Percentiles rank a stretch among this genome's conserved stretches.
phyloP scores from a whole-genome alignment of 2,329 filamentous ascomycete species.

The Daldinia sp. region DNA sequence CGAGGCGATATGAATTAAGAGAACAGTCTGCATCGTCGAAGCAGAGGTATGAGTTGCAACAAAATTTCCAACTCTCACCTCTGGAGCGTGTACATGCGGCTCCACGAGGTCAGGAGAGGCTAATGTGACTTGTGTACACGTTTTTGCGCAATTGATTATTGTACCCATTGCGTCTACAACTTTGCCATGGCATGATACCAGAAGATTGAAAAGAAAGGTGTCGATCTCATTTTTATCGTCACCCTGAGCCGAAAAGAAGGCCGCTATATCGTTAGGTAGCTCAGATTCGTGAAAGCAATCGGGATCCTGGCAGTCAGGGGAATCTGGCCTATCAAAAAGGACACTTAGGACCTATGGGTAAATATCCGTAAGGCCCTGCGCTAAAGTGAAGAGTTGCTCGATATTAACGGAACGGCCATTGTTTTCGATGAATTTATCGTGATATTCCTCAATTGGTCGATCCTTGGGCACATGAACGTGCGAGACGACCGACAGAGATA shows the following conservation, averaged over 20 bases:
- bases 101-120: conserved; percentile 42
- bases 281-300: conserved; percentile 48
- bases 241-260: conserved; percentile 23
- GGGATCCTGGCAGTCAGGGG: conserved; percentile 42
- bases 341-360: conserved; percentile 47
- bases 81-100: conserved; percentile 50
- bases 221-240: conserved; percentile 42
- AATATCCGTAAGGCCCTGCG: conserved; percentile 48
- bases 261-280: conserved; percentile 29
- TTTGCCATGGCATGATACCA: conserved; percentile 51
- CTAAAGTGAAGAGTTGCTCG: conserved; percentile 47
- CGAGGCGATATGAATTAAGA: conserved; percentile 38
- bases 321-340: conserved; percentile 24
- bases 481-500: conserved; percentile 31
- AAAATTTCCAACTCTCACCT: conserved; percentile 51
- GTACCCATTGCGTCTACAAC: conserved; percentile 50
- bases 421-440: conserved; percentile 38
- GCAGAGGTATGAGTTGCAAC: conserved; percentile 38
- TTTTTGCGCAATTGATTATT: conserved; percentile 44
- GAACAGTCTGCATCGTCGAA: conserved; percentile 40
- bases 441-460: conserved; percentile 37
- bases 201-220: conserved; percentile 48
- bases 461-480: conserved; percentile 41
- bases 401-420: conserved; percentile 43
- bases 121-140: conserved; percentile 46